Percentiles rank a stretch among this genome's conserved stretches.
These are phyloP conservation scores for Zygoascus flipseniorum DNA, from an alignment of 805 yeast species.

Conservation along the genomic window DNA sequence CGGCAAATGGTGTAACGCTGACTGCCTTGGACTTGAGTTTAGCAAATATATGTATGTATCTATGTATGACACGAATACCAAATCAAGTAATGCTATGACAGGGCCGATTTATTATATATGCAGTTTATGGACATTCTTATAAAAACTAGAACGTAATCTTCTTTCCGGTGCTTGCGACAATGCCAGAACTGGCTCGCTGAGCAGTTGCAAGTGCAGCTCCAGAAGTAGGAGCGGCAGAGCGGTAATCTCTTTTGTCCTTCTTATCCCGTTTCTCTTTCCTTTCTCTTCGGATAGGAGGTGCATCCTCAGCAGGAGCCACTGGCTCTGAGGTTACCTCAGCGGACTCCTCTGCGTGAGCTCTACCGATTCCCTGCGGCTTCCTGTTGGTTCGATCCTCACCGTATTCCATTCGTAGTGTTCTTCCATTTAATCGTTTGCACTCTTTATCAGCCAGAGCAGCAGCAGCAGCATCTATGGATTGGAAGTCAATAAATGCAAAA, in stretches of 20 bases:
- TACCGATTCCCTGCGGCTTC: slow-evolving; percentile 5
- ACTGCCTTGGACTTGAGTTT: background rate
- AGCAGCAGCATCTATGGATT: slow-evolving; percentile 71
- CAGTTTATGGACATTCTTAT: background rate
- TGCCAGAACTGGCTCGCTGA: slow-evolving; percentile 80
- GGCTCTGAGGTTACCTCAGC: background rate
- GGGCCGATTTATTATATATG: background rate
- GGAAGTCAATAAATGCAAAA: slow-evolving; percentile 85
- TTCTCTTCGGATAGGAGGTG: slow-evolving; percentile 3
- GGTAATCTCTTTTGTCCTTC: slow-evolving; percentile 11
- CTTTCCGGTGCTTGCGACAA: slow-evolving; percentile 85
- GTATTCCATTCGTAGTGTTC: slow-evolving; percentile 77
- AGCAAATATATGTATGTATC: background rate
- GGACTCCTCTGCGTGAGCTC: background rate
- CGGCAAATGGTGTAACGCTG: background rate
- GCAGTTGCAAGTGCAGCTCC: slow-evolving; percentile 85
- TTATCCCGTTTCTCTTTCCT: background rate
- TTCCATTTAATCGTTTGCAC: slow-evolving; percentile 57
- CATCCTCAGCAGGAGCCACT: background rate
- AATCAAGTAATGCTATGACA: background rate
- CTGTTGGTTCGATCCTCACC: slow-evolving; percentile 93
- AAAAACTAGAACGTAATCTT: background rate
- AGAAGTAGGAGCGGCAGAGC: slow-evolving; percentile 30
- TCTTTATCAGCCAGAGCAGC: slow-evolving; percentile 67
- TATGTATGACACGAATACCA: background rate